Conservation (phyloP, 164 flowering plant species). For the Magnolia changhungtana region DNA sequence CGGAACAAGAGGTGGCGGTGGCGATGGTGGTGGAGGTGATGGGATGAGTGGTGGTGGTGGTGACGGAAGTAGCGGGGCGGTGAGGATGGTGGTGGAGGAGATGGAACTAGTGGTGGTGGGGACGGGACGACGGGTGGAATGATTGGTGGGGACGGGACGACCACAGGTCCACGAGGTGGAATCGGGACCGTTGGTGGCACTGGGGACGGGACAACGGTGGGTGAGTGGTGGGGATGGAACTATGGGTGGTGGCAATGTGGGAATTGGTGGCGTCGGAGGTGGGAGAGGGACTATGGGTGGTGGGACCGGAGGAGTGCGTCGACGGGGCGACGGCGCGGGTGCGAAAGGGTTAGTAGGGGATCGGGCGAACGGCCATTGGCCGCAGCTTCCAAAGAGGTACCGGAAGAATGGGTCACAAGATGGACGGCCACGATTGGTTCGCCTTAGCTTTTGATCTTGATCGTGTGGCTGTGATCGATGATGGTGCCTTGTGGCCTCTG, state of each 20-base stretch:
- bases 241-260: constrained; percentile 1
- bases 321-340: not conserved
- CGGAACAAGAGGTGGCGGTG: constrained; percentile 2
- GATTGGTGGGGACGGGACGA: not conserved
- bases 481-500: not conserved
- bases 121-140: constrained; percentile 17
- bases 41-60: constrained; percentile 1
- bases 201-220: not conserved
- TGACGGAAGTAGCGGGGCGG: constrained; percentile 5
- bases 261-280: not conserved
- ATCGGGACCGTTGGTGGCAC: not conserved
- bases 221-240: not conserved
- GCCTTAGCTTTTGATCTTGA: not conserved
- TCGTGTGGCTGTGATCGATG: not conserved
- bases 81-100: constrained; percentile 10
- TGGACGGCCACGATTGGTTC: not conserved
- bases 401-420: constrained; percentile 4
- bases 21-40: not conserved
- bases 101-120: constrained; percentile 5
- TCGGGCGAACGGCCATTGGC: constrained; percentile 10
- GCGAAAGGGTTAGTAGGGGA: constrained; percentile 1
- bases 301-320: not conserved
- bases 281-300: not conserved
- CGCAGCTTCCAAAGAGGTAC: constrained; percentile 10
- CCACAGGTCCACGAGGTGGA: not conserved